These are phyloP conservation scores for Aquilaria malaccensis DNA, from an alignment of 345 rosid genomes.

Conservation along the genomic window DNA sequence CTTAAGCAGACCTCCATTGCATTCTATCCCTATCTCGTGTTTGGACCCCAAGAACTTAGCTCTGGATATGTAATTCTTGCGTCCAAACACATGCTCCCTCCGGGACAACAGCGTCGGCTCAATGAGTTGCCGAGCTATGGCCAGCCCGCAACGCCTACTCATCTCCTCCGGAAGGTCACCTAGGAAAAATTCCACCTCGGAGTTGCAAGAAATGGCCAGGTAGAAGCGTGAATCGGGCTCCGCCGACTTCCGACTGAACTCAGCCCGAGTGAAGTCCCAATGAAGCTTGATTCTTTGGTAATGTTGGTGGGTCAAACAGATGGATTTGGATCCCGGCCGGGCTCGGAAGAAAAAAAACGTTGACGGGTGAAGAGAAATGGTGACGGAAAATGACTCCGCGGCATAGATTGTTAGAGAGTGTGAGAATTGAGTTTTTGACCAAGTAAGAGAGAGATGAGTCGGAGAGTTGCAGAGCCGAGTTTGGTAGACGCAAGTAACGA, in stretches of 20 bases:
- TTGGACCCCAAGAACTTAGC: slow-evolving; percentile 41
- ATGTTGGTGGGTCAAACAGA: slow-evolving; percentile 30
- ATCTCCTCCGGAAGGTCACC: slow-evolving; percentile 38
- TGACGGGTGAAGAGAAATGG: slow-evolving; percentile 35
- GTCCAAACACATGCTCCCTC: slow-evolving; percentile 50
- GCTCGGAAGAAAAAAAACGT: slow-evolving; percentile 40
- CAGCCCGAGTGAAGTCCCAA: slow-evolving; percentile 49
- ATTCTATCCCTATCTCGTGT: slow-evolving; percentile 42
- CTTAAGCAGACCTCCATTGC: slow-evolving; percentile 29
- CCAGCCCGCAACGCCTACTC: slow-evolving; percentile 26
- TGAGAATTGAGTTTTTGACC: slow-evolving; percentile 42
- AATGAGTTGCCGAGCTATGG: slow-evolving; percentile 11
- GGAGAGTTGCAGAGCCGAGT: slow-evolving; percentile 35
- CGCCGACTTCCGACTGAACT: slow-evolving; percentile 36
- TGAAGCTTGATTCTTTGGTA: slow-evolving; percentile 40
- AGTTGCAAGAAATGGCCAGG: slow-evolving; percentile 37
- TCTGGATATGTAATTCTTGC: slow-evolving; percentile 26
- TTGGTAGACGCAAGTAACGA: slow-evolving; percentile 41
- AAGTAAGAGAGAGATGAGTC: slow-evolving; percentile 34
- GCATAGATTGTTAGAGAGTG: slow-evolving; percentile 43
- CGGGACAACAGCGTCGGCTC: slow-evolving; percentile 31
- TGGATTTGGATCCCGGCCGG: slow-evolving; percentile 47
- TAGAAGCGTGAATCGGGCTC: slow-evolving; percentile 45
- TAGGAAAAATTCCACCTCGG: slow-evolving; percentile 33
- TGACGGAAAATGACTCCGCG: slow-evolving; percentile 37